Evolutionary conservation across 805 yeast species (phyloP), one percentile per base, ranked within the genome.

Genomic region (Ogataea nitratoaversa): DNA sequence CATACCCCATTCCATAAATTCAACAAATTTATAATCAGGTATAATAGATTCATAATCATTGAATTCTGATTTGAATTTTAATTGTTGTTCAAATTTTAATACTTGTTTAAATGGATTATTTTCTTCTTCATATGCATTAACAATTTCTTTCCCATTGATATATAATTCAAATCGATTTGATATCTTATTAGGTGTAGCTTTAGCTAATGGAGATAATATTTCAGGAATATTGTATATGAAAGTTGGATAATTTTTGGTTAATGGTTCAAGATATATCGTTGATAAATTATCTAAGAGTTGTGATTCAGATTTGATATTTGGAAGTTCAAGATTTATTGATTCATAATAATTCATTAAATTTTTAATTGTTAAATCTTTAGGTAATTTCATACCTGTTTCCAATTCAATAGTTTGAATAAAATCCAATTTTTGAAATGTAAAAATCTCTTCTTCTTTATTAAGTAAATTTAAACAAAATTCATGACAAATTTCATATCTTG

Each of bases 81-180:
- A 75, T 54, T 91, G 97, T 3, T 58, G 47, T 42, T 62, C 47
- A 54, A 91, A 86, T 52, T 89, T 89, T 2, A 44, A 48, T 4
- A 62, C 54, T 59, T 93, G 99, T 23, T 67, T 70, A 43, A 71
- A 71, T 0, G 99, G 99, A 30, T 82, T 78, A 61, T 93, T 93
- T 56, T 93, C 98, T 62, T 93, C 99, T 52, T 93, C 99, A 58
- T 93, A 93, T 0, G 98, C 95, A 59, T 93, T 93, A 19, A 83
- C 84, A 46, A 80, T 82, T 61, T 93, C 99, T 47, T 74, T 73
- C 0, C 93, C 90, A 32, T 72, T 65, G 41, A 93, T 79, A 54
- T 86, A 89, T 34, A 93, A 61, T 63, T 93, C 99, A 57, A 91
- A 93, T 35, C 99, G 63, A 34, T 77, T 71, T 0, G 95, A 82